Percentiles rank a stretch among this genome's conserved stretches.
phyloP scores from a whole-genome alignment of 129 eudicot genomes.

The Lactuca saligna region DNA sequence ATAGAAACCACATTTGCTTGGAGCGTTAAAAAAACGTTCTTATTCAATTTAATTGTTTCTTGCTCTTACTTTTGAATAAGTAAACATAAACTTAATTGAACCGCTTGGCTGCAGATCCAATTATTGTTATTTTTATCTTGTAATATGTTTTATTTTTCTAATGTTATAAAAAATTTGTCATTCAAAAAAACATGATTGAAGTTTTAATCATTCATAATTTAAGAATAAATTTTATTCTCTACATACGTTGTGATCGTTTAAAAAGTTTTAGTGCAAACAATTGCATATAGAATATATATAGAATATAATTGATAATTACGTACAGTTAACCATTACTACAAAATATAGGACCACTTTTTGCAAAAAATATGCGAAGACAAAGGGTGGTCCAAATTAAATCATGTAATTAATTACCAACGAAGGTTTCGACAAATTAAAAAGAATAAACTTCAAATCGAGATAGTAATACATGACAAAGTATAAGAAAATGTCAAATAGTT shows the following conservation, averaged over 20 bases:
- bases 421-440: conserved; percentile 2
- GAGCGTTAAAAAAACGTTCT: no score
- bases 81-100: no score
- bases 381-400: conserved; percentile 16
- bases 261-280: background rate
- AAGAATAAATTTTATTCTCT: conserved; percentile 6
- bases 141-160: no score
- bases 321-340: background rate
- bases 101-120: no score
- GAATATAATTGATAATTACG: background rate
- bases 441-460: background rate
- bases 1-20: no score
- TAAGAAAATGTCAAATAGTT: background rate
- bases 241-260: conserved; percentile 6
- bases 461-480: background rate
- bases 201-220: background rate
- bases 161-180: no score
- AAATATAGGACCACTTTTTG: conserved; percentile 18
- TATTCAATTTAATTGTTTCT: no score
- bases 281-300: background rate
- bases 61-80: no score
- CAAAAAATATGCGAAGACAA: conserved; percentile 20
- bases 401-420: conserved; percentile 5
- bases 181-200: no score
- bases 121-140: no score